Evolutionary conservation across 495 filamentous ascomycete genomes (phyloP), one percentile per base, ranked within the genome.

Genomic region (Hypoxylon crocopeplum): DNA sequence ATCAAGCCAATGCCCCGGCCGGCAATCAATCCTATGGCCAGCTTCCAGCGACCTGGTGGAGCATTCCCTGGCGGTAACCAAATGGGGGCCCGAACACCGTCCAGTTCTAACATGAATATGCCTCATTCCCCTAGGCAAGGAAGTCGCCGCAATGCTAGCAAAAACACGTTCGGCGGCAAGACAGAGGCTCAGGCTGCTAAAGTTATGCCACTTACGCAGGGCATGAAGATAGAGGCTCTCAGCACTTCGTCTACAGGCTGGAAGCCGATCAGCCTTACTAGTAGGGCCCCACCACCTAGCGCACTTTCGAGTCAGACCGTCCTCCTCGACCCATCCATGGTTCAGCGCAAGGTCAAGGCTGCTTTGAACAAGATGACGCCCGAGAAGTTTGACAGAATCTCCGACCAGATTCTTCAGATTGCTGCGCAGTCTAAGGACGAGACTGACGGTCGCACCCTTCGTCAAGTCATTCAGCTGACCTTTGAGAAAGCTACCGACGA

Each of bases 401-500:
- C 94, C 15, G 87, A 90, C 44, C 92, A 98, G 73, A 96, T 99
- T 48, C 82, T 98, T 20, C 84, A 87, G 30, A 98, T 99, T 66
- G 91, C 93, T 27, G 87, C 84, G 7, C 94, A 99, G 69, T 98
- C 94, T 25, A 96, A 95, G 82, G 88, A 93, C 67, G 94, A 99
- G 79, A 82, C 83, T 5, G 95, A 99, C 69, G 94, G 94, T 30
- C 88, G 94, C 13, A 98, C 95, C 1, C 81, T 99, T 45, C 88
- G 94, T 64, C 94, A 99, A 72, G 92, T 98, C 69, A 99, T 99
- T 66, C 92, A 97, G 70, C 88, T 99, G 48, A 96, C 92, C 2
- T 99, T 99, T 68, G 94, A 98, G 79, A 99, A 99, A 79, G 94
- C 94, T 62, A 96, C 92, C 21, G 94, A 99, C 72, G 94, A 99